Evolutionary conservation across 306 rosid genomes (phyloP).

Genomic region (Casuarina glauca): DNA sequence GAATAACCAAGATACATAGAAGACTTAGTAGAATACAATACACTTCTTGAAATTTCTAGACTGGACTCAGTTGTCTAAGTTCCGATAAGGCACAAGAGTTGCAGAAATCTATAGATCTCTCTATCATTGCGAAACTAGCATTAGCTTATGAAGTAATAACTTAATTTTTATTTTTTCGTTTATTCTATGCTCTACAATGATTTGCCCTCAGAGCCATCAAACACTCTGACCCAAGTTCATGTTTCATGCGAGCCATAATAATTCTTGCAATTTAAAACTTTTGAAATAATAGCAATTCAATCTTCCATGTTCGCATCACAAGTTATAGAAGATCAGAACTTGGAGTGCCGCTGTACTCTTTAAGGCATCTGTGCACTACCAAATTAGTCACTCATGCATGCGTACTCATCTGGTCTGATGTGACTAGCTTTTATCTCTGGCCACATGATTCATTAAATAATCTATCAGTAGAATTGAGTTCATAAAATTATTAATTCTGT

Average conservation of each 20-base stretch:
- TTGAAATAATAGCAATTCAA: neutral
- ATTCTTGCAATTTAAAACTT: no score
- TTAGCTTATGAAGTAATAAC: neutral
- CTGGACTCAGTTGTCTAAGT: neutral
- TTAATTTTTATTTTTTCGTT: no score
- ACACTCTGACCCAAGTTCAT: neutral
- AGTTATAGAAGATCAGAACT: neutral
- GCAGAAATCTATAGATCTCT: neutral
- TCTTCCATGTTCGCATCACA: neutral
- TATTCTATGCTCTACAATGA: neutral
- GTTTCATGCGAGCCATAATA: neutral
- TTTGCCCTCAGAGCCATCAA: neutral
- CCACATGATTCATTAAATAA: neutral
- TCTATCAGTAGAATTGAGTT: neutral
- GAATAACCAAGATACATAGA: no score
- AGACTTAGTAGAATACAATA: neutral
- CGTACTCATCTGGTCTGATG: neutral
- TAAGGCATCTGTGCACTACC: neutral
- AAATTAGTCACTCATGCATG: neutral
- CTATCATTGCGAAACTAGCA: neutral
- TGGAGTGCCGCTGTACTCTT: no score
- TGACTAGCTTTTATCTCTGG: neutral
- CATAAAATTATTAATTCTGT: neutral
- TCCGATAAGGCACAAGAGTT: neutral
- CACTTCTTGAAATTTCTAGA: neutral